phyloP scores from a whole-genome alignment of 371 early-diverging fungal genomes.

The Dichotomocladium elegans region DNA sequence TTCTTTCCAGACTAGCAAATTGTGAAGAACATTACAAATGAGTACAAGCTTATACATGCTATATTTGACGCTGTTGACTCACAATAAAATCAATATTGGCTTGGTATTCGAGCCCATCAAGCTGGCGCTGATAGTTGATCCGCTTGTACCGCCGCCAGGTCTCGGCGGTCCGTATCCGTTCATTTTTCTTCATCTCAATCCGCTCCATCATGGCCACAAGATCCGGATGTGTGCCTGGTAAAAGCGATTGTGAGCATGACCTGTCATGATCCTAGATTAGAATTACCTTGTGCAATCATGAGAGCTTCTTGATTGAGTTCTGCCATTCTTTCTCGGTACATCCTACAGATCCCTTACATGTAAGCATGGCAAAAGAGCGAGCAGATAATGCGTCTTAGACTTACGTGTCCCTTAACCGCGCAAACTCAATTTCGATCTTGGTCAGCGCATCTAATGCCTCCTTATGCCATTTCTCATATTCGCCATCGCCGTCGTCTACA shows the following conservation, averaged over 20 bases:
- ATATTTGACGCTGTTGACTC: conserved; percentile 7
- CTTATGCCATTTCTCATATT: conserved; percentile 26
- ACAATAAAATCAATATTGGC: conserved; percentile 50
- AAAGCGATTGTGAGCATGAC: no score
- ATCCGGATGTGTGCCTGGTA: conserved; percentile 55
- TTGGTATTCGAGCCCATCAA: conserved; percentile 53
- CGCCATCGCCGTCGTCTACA: conserved; percentile 17
- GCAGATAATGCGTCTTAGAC: background rate
- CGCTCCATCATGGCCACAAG: conserved; percentile 52
- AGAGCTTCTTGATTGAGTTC: conserved; percentile 56
- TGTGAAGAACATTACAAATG: no score
- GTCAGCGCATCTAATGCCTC: conserved; percentile 46
- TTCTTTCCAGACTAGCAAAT: conserved; percentile 34
- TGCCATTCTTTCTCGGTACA: conserved; percentile 58
- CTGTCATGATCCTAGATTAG: no score
- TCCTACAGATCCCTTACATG: conserved; percentile 23
- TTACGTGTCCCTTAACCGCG: conserved; percentile 46
- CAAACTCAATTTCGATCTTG: conserved; percentile 49
- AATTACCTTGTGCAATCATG: conserved; percentile 54
- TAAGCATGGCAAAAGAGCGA: background rate
- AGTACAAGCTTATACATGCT: background rate
- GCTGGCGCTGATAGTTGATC: conserved; percentile 42
- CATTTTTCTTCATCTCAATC: conserved; percentile 54
- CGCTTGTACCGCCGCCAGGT: conserved; percentile 51
- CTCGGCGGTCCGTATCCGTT: conserved; percentile 49